Conservation (phyloP, 208 protist species). For the Leishmania braziliensis region DNA sequence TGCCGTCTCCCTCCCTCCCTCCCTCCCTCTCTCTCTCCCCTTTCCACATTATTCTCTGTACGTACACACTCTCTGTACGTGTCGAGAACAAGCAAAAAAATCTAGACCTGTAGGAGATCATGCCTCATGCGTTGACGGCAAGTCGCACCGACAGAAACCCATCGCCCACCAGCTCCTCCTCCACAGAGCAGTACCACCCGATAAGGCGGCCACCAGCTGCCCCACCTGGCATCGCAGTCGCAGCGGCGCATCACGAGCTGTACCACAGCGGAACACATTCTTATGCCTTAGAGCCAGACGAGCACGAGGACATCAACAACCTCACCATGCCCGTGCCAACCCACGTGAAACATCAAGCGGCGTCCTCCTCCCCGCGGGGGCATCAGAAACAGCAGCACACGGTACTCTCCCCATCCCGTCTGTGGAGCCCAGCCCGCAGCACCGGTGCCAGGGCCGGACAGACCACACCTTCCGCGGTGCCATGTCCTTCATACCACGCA, state of each 20-base stretch:
- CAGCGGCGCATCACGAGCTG: not conserved
- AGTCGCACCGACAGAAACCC: not conserved
- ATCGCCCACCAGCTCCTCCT: constrained; percentile 12
- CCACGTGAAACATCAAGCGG: not conserved
- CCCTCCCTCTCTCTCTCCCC: not conserved
- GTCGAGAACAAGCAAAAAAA: not conserved
- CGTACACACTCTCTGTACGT: not conserved
- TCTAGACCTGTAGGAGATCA: not conserved
- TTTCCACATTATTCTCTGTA: not conserved
- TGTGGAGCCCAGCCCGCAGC: not conserved
- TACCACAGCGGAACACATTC: constrained; percentile 31
- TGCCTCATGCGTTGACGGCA: not conserved
- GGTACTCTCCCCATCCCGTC: not conserved
- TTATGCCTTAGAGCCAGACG: constrained; percentile 25
- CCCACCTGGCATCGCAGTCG: not conserved
- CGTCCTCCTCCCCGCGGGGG: not conserved
- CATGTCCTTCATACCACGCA: not conserved
- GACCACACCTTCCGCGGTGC: not conserved
- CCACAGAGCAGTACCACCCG: constrained; percentile 29
- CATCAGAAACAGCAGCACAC: not conserved
- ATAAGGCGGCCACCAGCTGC: not conserved
- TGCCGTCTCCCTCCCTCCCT: too few relatives aligned
- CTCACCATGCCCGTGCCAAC: constrained; percentile 15
- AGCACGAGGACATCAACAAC: constrained; percentile 9
- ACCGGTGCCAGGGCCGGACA: not conserved